These are phyloP conservation scores for Heterobasidion irregulare DNA, from an alignment of 1,284 basidiomycete species.

Conservation along the genomic window DNA sequence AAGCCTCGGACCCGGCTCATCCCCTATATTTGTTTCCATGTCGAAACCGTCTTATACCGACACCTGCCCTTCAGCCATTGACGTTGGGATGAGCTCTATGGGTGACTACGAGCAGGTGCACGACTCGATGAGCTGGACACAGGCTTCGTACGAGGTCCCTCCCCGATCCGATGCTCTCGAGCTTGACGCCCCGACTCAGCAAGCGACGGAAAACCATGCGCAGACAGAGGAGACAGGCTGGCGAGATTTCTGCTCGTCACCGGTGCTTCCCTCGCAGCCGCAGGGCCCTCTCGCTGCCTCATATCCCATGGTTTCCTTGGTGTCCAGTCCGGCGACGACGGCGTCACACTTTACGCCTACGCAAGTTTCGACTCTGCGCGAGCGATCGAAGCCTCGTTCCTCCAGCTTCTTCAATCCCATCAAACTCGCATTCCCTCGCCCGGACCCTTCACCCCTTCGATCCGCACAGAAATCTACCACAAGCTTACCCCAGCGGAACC, in stretches of 20 bases:
- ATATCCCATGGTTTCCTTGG: slow-evolving; percentile 13
- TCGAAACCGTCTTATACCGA: slow-evolving; percentile 31
- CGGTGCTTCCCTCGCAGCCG: slow-evolving; percentile 4
- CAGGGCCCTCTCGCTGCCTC: slow-evolving; percentile 5
- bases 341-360: slow-evolving; percentile 16
- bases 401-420: slow-evolving; percentile 31
- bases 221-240: slow-evolving; percentile 3
- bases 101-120: slow-evolving; percentile 9
- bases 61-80: slow-evolving; percentile 26
- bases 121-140: slow-evolving; percentile 11
- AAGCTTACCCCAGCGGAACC: background rate
- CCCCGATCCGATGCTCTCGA: slow-evolving; percentile 6
- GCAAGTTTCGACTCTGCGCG: slow-evolving; percentile 9
- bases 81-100: slow-evolving; percentile 19
- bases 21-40: slow-evolving; percentile 33
- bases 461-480: slow-evolving; percentile 1
- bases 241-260: slow-evolving; percentile 8
- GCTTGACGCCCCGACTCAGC: slow-evolving; percentile 7
- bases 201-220: slow-evolving; percentile 2
- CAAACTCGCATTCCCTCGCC: slow-evolving; percentile 31
- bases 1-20: slow-evolving; percentile 30
- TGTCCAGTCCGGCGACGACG: slow-evolving; percentile 13
- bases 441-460: slow-evolving; percentile 20
- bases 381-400: slow-evolving; percentile 24
- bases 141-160: slow-evolving; percentile 7